Conservation (phyloP, 345 rosid genomes). For the Ricinus communis region DNA sequence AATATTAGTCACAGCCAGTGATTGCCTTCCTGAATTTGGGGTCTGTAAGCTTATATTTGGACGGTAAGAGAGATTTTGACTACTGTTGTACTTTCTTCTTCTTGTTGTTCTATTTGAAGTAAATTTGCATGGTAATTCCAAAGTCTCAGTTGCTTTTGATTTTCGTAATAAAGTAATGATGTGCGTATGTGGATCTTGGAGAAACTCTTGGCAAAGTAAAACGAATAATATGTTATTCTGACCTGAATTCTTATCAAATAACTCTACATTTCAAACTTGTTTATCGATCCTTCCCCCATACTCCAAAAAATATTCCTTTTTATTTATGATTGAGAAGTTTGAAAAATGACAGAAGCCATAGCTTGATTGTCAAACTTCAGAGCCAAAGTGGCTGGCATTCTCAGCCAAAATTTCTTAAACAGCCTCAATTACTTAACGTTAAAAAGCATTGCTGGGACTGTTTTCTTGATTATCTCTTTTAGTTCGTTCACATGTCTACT, state of each 20-base stretch:
- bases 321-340: not conserved
- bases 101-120: not conserved
- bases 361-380: not conserved
- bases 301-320: not conserved
- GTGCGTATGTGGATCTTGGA: not conserved
- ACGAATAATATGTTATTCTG: not conserved
- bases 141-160: not conserved
- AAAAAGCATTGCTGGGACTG: too few species aligned
- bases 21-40: not conserved
- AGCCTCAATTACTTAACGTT: not conserved
- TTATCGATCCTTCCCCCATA: not conserved
- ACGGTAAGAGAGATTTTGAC: not conserved
- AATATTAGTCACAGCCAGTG: constrained; percentile 3
- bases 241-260: not conserved
- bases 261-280: not conserved
- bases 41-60: not conserved
- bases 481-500: too few species aligned
- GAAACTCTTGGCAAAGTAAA: constrained; percentile 3
- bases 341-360: not conserved
- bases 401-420: not conserved
- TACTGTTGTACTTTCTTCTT: not conserved
- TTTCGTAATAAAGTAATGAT: not conserved
- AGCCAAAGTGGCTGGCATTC: not conserved
- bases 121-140: not conserved
- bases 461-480: too few species aligned